Percentiles rank a stretch among this genome's conserved stretches.
Evolutionary conservation across 495 filamentous ascomycete genomes (phyloP).

Genomic region (Lophium mytilinum): DNA sequence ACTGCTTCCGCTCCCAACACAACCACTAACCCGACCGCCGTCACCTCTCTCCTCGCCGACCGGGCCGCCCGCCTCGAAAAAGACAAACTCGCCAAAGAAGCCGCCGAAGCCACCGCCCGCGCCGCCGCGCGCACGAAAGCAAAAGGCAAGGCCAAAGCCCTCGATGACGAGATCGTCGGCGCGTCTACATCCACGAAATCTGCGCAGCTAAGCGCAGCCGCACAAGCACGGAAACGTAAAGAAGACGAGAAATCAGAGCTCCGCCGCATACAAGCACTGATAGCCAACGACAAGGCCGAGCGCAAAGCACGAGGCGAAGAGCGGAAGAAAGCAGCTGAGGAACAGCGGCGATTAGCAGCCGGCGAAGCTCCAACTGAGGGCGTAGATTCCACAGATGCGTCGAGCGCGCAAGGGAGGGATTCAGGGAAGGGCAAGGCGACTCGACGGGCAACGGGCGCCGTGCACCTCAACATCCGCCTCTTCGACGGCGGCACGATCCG

Average conservation of each 20-base stretch:
- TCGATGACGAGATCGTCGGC: constrained; percentile 14
- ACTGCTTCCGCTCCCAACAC: not conserved
- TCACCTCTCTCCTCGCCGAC: not conserved
- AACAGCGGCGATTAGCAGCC: not conserved
- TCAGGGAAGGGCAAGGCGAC: constrained; percentile 16
- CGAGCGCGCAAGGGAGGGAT: constrained; percentile 11
- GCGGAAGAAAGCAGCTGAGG: constrained; percentile 30
- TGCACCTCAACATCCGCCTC: constrained; percentile 74
- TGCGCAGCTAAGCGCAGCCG: constrained; percentile 14
- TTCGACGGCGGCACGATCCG: constrained; percentile 78
- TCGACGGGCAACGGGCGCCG: not conserved
- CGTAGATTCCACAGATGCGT: not conserved
- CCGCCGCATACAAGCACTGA: constrained; percentile 27
- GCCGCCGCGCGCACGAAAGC: constrained; percentile 14
- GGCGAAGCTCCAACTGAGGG: constrained; percentile 1
- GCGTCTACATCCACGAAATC: constrained; percentile 10
- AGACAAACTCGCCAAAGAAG: not conserved
- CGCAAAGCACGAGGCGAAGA: constrained; percentile 46
- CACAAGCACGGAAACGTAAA: constrained; percentile 19
- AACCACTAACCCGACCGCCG: not conserved
- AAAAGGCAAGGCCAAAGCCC: constrained; percentile 23
- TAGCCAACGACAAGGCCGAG: constrained; percentile 51
- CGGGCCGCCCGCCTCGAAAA: not conserved
- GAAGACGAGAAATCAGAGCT: constrained; percentile 30
- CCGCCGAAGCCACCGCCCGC: constrained; percentile 2